Conservation (phyloP, 768 basidiomycete genomes). For the Saitozyma podzolica region DNA sequence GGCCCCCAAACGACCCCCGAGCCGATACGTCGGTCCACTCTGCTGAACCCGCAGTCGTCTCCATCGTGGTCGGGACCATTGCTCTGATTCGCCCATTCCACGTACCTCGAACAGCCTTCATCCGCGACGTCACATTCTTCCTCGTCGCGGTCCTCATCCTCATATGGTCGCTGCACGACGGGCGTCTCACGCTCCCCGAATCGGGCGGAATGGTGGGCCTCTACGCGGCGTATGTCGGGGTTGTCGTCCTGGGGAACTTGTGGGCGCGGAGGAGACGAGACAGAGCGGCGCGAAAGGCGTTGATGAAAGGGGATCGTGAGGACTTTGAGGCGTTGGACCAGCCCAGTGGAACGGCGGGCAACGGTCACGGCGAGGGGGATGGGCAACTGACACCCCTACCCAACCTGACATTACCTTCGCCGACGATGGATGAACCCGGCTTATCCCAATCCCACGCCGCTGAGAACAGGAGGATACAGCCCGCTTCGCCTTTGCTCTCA, state of each 20-base stretch:
- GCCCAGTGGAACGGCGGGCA: conserved; percentile 2
- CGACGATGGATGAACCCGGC: conserved; percentile 40
- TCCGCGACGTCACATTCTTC: conserved; percentile 95
- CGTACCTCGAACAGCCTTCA: conserved; percentile 74
- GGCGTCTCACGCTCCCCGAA: conserved; percentile 70
- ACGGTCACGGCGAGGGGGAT: conserved; percentile 56
- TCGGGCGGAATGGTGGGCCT: conserved; percentile 68
- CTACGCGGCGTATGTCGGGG: conserved; percentile 73
- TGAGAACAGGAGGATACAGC: background rate
- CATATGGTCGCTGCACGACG: conserved; percentile 74
- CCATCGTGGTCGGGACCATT: conserved; percentile 97
- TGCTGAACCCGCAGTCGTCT: conserved; percentile 60
- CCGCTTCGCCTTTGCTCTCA: conserved; percentile 8
- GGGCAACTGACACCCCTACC: background rate
- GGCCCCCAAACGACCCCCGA: too few species aligned
- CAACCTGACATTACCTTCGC: background rate
- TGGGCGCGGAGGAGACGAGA: conserved; percentile 63
- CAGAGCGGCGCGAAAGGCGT: conserved; percentile 22
- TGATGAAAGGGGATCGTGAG: conserved; percentile 54
- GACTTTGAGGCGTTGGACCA: conserved; percentile 47
- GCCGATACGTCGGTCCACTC: background rate
- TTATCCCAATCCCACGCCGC: background rate
- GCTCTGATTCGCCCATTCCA: conserved; percentile 93
- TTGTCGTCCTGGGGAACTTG: conserved; percentile 78
- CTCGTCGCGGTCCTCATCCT: conserved; percentile 75